These are phyloP conservation scores for Metschnikowia amazonensis DNA, from an alignment of 805 yeast genomes.

Conservation along the genomic window DNA sequence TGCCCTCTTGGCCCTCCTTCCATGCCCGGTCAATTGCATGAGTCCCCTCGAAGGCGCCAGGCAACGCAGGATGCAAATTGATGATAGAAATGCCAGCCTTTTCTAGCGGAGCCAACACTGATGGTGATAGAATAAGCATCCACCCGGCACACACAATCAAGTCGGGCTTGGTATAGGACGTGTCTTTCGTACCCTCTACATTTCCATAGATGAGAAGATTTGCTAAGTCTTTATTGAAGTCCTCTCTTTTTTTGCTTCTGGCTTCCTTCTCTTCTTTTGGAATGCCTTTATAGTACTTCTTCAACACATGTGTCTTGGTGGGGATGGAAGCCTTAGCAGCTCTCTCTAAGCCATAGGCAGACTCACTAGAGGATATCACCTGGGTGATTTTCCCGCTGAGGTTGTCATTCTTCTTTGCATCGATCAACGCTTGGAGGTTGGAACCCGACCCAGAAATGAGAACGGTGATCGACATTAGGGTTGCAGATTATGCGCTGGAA, in stretches of 20 bases:
- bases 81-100: slow-evolving; percentile 69
- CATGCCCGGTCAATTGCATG: slow-evolving; percentile 96
- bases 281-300: slow-evolving; percentile 67
- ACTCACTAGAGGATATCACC: slow-evolving; percentile 80
- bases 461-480: slow-evolving; percentile 50
- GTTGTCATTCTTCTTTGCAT: slow-evolving; percentile 49
- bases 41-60: slow-evolving; percentile 95
- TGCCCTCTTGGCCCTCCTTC: slow-evolving; percentile 88
- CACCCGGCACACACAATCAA: slow-evolving; percentile 97
- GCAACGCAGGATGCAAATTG: slow-evolving; percentile 94
- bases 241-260: slow-evolving; percentile 59
- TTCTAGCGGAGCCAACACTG: slow-evolving; percentile 64
- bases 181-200: slow-evolving; percentile 28
- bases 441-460: slow-evolving; percentile 94
- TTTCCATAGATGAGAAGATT: slow-evolving; percentile 53
- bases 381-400: slow-evolving; percentile 56
- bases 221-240: slow-evolving; percentile 78
- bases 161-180: slow-evolving; percentile 56
- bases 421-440: slow-evolving; percentile 92
- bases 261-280: slow-evolving; percentile 62
- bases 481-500: slow-evolving; percentile 1
- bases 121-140: slow-evolving; percentile 87
- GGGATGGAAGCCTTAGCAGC: slow-evolving; percentile 70
- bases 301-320: slow-evolving; percentile 67
- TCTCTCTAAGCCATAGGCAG: slow-evolving; percentile 84